Base-by-base conservation (phyloP, 352 stramenopile species). In the Pythium apleroticum region DNA sequence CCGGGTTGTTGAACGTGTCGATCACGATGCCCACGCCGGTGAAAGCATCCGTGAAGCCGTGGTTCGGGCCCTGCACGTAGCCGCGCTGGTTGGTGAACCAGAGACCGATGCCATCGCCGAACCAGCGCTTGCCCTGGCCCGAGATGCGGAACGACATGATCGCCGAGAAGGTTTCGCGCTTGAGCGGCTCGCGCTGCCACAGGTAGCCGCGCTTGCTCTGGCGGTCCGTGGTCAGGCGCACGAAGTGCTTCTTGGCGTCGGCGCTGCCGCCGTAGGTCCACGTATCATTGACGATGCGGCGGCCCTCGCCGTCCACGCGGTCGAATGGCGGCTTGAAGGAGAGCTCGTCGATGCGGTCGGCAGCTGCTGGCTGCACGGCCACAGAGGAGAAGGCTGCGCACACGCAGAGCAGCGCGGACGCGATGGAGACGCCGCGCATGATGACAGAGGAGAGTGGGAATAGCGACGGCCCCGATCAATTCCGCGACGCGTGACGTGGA, bases 141-240 rank as follows among this genome's bases (percentile, higher is more conserved):
- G 81, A 92, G 52, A 96, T 89, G 64, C 87, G 86, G 73, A 95
- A 96, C 57, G 83, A 88, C 35, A 96, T 63, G 35, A 94, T 74
- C 10, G 71, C 73, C 46, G 83, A 87, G 52, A 94, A 68, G 27
- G 73, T 75, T 45, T 93, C 77, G 43, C 74, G 77, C 0, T 62
- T 67, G 53, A 96, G 63, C 11, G 63, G 65, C 22, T 85, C 68
- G 25, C 78, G 84, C 65, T 89, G 74, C 87, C 87, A 96, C 35
- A 96, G n/a, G 60, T 85, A 88, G 0, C 87, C 87, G 41, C 81
- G 77, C 70, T 95, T 93, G 74, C 84, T 94, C 72, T 96, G 87
- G 0, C 87, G 84, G 62, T 96, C 86, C 10, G 87, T 87, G n/a
- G 87, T 96, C n/a, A 96, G 71, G 27, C 88, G 88, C 41, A 95